A percentile compares a stretch with the other conserved stretches of the same genome.
Conservation (phyloP, 129 eudicot genomes). For the Escallonia rubra region DNA sequence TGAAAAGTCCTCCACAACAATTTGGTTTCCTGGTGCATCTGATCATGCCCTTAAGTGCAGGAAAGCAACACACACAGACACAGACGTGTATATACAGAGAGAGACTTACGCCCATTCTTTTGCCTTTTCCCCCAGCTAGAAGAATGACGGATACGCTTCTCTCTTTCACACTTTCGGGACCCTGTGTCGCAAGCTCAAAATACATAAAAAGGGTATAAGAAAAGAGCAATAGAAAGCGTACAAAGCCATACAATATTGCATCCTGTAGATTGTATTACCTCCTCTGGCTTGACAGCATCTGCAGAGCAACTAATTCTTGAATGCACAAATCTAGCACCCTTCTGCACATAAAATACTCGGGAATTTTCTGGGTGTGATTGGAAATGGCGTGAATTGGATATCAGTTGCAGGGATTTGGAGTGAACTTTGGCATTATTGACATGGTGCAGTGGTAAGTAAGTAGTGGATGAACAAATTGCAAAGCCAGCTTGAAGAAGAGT, state of each 20-base stretch:
- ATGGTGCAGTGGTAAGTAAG: neutral
- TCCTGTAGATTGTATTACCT: constrained; percentile 25
- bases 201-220: neutral
- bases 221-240: too few relatives aligned
- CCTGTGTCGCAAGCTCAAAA: constrained; percentile 26
- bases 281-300: constrained; percentile 10
- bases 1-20: too few relatives aligned
- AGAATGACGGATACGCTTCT: constrained; percentile 92
- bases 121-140: constrained; percentile 97
- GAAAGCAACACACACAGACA: neutral
- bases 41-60: neutral
- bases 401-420: constrained; percentile 17
- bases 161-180: constrained; percentile 59
- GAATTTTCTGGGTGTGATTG: constrained; percentile 15
- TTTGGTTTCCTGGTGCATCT: too few relatives aligned
- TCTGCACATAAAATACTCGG: constrained; percentile 2
- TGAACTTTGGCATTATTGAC: constrained; percentile 4
- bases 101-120: constrained; percentile 86
- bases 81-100: neutral
- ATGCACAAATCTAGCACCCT: constrained; percentile 7
- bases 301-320: constrained; percentile 48
- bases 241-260: too few relatives aligned
- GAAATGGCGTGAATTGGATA: constrained; percentile 4
- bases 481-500: constrained; percentile 25
- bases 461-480: constrained; percentile 21